Evolutionary conservation across 1,139 yeast genomes (phyloP).

Genomic region (Lodderomyces oxycetoniae): DNA sequence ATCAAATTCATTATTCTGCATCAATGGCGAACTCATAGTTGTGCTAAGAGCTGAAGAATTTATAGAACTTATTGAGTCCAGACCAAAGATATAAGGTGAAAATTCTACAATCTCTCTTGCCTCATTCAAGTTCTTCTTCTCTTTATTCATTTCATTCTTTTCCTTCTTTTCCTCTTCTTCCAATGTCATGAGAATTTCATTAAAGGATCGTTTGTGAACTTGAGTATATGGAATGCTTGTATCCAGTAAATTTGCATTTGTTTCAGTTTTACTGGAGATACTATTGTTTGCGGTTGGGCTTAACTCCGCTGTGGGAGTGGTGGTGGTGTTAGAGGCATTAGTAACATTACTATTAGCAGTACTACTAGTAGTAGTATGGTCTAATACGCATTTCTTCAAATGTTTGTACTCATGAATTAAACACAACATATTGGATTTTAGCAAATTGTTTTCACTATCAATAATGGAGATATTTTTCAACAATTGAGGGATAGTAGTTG

Average conservation of each 20-base stretch:
- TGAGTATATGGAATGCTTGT: background rate
- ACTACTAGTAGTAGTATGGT: constrained; percentile 6
- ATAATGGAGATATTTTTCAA: constrained; percentile 24
- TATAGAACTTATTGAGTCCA: constrained; percentile 2
- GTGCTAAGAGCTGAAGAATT: constrained; percentile 1
- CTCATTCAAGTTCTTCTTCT: background rate
- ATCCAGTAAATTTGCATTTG: background rate
- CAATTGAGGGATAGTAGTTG: constrained; percentile 4
- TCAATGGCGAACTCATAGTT: background rate
- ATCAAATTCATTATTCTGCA: constrained; percentile 11
- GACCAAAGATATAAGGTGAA: too few relatives aligned
- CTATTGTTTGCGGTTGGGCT: background rate
- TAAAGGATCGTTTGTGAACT: constrained; percentile 27
- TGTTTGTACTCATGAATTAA: constrained; percentile 42
- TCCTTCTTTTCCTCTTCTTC: background rate
- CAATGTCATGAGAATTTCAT: constrained; percentile 19
- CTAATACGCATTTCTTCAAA: constrained; percentile 31
- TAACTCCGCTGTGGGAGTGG: constrained; percentile 1
- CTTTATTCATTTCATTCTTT: background rate
- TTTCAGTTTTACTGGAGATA: background rate
- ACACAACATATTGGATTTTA: constrained; percentile 34
- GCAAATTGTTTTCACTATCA: constrained; percentile 33
- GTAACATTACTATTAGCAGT: constrained; percentile 1
- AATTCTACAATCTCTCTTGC: background rate
- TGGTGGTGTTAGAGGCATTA: background rate